phyloP scores from a whole-genome alignment of 73 alveolate species.

The Paramecium tetraurelia region DNA sequence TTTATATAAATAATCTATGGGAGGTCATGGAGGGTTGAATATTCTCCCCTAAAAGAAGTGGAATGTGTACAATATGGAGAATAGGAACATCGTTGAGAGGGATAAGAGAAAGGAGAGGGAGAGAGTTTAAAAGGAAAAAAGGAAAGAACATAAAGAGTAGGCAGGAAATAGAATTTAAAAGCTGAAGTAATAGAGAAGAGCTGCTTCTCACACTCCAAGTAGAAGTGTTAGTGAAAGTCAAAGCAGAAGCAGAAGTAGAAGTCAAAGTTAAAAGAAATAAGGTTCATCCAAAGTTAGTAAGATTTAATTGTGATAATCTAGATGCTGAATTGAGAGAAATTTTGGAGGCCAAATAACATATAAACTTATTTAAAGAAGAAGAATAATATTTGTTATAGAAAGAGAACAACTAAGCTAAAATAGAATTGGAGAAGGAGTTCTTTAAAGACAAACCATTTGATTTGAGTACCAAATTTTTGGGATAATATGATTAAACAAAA shows the following conservation, averaged over 20 bases:
- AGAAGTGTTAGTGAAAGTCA: background rate
- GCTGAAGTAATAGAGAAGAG: background rate
- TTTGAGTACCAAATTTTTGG: conserved; percentile 28
- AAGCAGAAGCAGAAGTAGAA: background rate
- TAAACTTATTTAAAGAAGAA: background rate
- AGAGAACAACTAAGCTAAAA: background rate
- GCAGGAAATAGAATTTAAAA: background rate
- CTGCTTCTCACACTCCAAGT: background rate
- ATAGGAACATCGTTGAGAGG: background rate
- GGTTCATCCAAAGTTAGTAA: background rate
- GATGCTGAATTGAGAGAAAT: conserved; percentile 10
- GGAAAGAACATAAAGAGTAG: conserved; percentile 38
- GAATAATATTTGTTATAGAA: background rate
- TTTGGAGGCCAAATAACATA: background rate
- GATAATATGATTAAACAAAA: background rate
- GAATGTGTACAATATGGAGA: conserved; percentile 46
- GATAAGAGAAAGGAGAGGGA: conserved; percentile 4
- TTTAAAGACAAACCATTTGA: conserved; percentile 48
- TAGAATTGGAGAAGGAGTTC: background rate
- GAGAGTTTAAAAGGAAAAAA: background rate
- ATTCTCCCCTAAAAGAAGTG: conserved; percentile 60
- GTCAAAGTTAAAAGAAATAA: background rate
- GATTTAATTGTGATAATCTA: background rate
- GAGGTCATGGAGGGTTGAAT: conserved; percentile 66
- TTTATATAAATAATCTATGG: conserved; percentile 14